Evolutionary conservation across 352 stramenopile species (phyloP), one percentile per base, ranked within the genome.

Genomic region (Pythium plurisporium): DNA sequence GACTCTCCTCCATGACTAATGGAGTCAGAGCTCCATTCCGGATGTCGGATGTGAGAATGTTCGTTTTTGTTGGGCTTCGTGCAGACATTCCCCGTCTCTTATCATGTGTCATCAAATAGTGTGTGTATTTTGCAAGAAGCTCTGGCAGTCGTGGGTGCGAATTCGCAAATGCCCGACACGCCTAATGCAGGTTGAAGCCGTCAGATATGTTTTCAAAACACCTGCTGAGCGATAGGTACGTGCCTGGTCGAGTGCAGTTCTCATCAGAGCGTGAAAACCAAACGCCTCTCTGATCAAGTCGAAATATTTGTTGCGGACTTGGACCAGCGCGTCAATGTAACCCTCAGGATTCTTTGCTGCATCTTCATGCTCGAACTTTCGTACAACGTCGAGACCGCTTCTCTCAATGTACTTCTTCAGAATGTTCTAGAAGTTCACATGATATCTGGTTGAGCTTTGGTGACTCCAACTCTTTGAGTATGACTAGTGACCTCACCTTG

Each of bases 231-330:
- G n/a, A 53, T 22, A 42, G 2, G 17, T 4, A 22, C 26, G 37
- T 70, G 89, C 82, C 68, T 94, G 85, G 48, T 94, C 85, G 25
- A 94, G 65, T 15, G 85, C 85, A 46, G 79, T 83, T 22, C 85
- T 67, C 85, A 94, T 94, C 40, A 94, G 59, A 10, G 85, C 75
- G 44, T 94, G 82, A 33, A 84, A 93, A 9, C 72, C 71, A 57
- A 94, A 94, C 1, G 85, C 80, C n/a, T 89, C 79, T 55, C 90
- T 88, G 51, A 93, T 92, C 34, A 94, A 56, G 23, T 89, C 79
- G 23, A 82, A 89, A 47, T 89, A 93, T 49, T 82, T 86, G 62
- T 89, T 89, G 37, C 82, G 82, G 53, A 94, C 74, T 74, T 88
- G 67, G 29, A 94, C 81, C 8, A 94, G 45, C 11, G 85, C 82